These are phyloP conservation scores for Zarea fungicola DNA, from an alignment of 2,329 filamentous ascomycete species.

Conservation along the genomic window DNA sequence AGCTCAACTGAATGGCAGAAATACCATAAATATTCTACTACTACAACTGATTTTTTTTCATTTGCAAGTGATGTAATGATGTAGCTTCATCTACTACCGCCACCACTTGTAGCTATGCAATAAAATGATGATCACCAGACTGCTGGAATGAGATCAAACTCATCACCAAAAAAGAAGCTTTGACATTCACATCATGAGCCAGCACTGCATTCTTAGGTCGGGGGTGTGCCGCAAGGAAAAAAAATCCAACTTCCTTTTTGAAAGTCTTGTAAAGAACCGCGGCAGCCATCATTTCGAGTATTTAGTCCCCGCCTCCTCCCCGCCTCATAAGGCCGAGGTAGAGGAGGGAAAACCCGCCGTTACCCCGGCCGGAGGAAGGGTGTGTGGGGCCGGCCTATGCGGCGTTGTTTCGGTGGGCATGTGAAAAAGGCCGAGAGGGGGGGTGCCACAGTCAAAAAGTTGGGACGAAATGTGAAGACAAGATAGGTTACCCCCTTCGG, in stretches of 20 bases:
- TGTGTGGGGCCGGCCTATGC: constrained; percentile 1
- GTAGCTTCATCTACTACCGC: neutral
- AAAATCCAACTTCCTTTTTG: neutral
- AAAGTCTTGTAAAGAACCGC: no score
- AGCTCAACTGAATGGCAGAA: constrained; percentile 30
- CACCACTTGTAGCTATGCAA: neutral
- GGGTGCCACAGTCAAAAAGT: no score
- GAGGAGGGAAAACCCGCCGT: neutral
- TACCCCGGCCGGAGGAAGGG: neutral
- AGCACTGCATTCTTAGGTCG: no score
- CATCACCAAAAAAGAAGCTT: no score
- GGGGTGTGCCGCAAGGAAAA: no score
- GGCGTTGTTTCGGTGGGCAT: neutral
- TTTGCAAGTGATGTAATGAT: neutral
- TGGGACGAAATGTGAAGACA: no score
- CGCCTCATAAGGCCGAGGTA: neutral
- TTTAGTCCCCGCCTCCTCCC: no score
- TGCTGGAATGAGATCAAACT: no score
- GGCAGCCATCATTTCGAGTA: no score
- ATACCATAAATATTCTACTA: constrained; percentile 26
- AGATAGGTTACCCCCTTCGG: no score
- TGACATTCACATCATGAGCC: no score
- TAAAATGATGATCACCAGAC: no score
- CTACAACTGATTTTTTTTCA: neutral
- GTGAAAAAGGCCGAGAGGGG: neutral